These are phyloP conservation scores for Strobilomyces confusus DNA, from an alignment of 768 basidiomycete genomes.

Conservation along the genomic window DNA sequence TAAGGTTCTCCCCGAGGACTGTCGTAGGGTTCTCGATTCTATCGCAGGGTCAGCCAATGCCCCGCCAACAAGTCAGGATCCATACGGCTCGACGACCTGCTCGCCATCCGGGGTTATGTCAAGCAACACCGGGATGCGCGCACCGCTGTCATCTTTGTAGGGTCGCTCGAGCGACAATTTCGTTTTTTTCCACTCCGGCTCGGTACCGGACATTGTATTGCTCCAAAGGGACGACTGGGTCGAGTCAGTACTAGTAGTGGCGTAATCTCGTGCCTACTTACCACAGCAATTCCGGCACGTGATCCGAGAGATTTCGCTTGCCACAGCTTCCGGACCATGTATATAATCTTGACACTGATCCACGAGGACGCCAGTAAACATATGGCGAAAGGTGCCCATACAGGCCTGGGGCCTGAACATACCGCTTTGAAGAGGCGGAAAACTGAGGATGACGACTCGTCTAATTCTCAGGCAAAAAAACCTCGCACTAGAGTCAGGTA, in stretches of 20 bases:
- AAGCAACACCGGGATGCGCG: slow-evolving; percentile 53
- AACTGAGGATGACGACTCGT: slow-evolving; percentile 53
- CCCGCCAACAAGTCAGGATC: slow-evolving; percentile 1
- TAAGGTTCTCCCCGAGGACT: slow-evolving; percentile 59
- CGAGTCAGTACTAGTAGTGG: neutral
- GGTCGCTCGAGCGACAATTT: slow-evolving; percentile 73
- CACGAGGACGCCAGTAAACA: slow-evolving; percentile 22
- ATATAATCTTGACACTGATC: slow-evolving; percentile 32
- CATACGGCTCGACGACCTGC: slow-evolving; percentile 70
- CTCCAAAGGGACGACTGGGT: neutral
- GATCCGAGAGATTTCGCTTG: slow-evolving; percentile 12
- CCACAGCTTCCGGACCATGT: slow-evolving; percentile 8
- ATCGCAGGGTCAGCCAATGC: slow-evolving; percentile 17
- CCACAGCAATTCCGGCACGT: slow-evolving; percentile 20
- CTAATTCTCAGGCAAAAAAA: slow-evolving; percentile 52
- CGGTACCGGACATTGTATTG: slow-evolving; percentile 21
- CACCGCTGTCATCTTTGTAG: slow-evolving; percentile 74
- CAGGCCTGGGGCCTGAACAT: slow-evolving; percentile 23
- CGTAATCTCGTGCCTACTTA: neutral
- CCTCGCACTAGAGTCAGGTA: slow-evolving; percentile 73
- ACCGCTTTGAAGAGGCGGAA: slow-evolving; percentile 57
- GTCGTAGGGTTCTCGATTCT: slow-evolving; percentile 57
- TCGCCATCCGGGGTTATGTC: slow-evolving; percentile 72
- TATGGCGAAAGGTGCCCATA: slow-evolving; percentile 29
- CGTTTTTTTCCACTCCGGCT: slow-evolving; percentile 53